These are phyloP conservation scores for Fusarium subglutinans DNA, from an alignment of 2,329 filamentous ascomycete genomes.

Conservation along the genomic window DNA sequence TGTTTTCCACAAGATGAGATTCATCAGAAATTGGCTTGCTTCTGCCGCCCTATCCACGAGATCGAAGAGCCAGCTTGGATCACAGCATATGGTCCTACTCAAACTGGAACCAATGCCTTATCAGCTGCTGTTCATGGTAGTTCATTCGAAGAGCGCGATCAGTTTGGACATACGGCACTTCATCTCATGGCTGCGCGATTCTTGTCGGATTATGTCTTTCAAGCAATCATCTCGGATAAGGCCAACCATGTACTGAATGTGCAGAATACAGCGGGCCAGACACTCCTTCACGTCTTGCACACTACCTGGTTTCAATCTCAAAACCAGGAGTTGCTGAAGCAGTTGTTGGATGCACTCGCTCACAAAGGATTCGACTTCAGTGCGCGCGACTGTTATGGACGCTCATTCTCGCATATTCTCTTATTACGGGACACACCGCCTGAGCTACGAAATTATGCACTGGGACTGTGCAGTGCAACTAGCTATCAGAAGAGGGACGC, in stretches of 20 bases:
- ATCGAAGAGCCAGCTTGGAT: conserved; percentile 45
- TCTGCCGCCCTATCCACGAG: conserved; percentile 43
- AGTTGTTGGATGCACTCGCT: conserved; percentile 40
- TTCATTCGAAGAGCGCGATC: conserved; percentile 45
- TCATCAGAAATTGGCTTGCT: conserved; percentile 42
- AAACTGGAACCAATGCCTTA: conserved; percentile 25
- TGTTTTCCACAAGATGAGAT: conserved; percentile 37
- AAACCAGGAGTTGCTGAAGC: conserved; percentile 36
- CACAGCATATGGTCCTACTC: conserved; percentile 38
- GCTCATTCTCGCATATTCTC: conserved; percentile 61
- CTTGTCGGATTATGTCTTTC: conserved; percentile 42
- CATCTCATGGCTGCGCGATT: conserved; percentile 56
- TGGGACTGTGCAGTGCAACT: conserved; percentile 45
- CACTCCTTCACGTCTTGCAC: conserved; percentile 58
- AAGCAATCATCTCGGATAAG: conserved; percentile 33
- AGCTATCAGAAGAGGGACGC: conserved; percentile 58
- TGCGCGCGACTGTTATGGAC: conserved; percentile 59
- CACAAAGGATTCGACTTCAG: conserved; percentile 46
- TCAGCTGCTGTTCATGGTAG: not conserved
- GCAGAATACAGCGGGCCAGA: conserved; percentile 58
- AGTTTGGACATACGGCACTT: conserved; percentile 59
- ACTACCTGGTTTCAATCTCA: conserved; percentile 46
- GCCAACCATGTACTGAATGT: conserved; percentile 36
- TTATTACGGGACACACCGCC: conserved; percentile 44
- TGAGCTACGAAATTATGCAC: conserved; percentile 42